Conservation (phyloP, 192 early-diverging fungal genomes). For the Hyaloraphidium curvatum region DNA sequence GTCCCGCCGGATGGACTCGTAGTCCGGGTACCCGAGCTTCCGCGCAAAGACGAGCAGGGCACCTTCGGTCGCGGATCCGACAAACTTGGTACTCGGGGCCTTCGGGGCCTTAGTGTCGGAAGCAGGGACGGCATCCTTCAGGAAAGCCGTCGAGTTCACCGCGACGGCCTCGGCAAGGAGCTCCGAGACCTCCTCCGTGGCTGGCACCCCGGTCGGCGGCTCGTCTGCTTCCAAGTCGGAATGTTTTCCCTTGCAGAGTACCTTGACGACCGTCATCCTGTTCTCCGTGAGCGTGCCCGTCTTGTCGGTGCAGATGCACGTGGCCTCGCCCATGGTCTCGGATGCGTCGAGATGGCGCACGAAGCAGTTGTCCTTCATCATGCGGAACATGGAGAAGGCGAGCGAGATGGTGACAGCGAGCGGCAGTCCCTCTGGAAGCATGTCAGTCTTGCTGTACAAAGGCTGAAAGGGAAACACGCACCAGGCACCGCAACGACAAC, state of each 20-base stretch:
- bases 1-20: constrained; percentile 17
- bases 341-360: constrained; percentile 37
- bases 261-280: constrained; percentile 37
- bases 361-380: constrained; percentile 43
- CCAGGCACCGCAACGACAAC: constrained; percentile 43
- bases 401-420: constrained; percentile 40
- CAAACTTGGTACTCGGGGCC: constrained; percentile 25
- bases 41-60: constrained; percentile 25
- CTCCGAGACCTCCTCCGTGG: constrained; percentile 30
- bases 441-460: too few relatives aligned
- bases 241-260: constrained; percentile 25
- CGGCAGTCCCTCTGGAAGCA: constrained; percentile 39
- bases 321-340: constrained; percentile 44
- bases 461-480: too few relatives aligned
- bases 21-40: constrained; percentile 25
- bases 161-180: constrained; percentile 23
- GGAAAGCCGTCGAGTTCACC: constrained; percentile 35
- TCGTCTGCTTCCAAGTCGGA: too few relatives aligned
- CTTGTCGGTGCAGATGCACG: constrained; percentile 41
- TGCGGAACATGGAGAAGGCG: constrained; percentile 42
- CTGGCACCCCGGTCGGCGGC: too few relatives aligned
- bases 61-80: constrained; percentile 37
- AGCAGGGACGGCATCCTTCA: constrained; percentile 27
- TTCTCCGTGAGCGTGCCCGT: constrained; percentile 41
- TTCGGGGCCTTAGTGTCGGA: too few relatives aligned